Conservation (phyloP, 805 yeast species). For the Kuraishia floccosa region DNA sequence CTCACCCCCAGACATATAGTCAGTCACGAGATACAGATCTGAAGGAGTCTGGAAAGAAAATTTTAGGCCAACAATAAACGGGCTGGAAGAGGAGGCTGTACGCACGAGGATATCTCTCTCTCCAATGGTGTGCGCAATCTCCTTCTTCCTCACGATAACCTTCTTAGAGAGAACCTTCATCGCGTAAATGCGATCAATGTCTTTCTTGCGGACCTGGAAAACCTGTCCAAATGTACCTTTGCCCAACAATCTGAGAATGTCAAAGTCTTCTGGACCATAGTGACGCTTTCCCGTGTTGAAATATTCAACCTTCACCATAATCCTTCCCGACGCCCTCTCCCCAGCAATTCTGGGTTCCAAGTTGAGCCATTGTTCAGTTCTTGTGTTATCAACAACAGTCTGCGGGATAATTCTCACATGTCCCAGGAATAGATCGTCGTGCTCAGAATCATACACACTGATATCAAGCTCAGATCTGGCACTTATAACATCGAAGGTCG, state of each 20-base stretch:
- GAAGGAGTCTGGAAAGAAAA: slow-evolving; percentile 93
- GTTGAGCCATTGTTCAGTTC: slow-evolving; percentile 59
- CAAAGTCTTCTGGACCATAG: slow-evolving; percentile 92
- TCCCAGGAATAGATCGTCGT: slow-evolving; percentile 79
- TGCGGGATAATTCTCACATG: slow-evolving; percentile 67
- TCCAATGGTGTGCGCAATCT: slow-evolving; percentile 96
- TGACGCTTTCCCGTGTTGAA: slow-evolving; percentile 59
- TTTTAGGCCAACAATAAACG: slow-evolving; percentile 93
- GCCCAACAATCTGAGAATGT: slow-evolving; percentile 80
- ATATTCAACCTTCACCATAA: slow-evolving; percentile 67
- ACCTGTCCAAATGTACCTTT: slow-evolving; percentile 98
- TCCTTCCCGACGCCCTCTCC: slow-evolving; percentile 68
- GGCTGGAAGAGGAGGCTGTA: slow-evolving; percentile 78
- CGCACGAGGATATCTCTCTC: slow-evolving; percentile 91
- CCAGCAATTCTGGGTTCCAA: slow-evolving; percentile 66
- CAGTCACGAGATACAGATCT: slow-evolving; percentile 88
- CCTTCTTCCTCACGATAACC: slow-evolving; percentile 92
- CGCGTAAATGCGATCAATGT: slow-evolving; percentile 86
- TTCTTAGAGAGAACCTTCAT: slow-evolving; percentile 95
- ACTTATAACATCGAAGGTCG: slow-evolving; percentile 85
- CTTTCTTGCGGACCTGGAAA: slow-evolving; percentile 87
- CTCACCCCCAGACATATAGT: slow-evolving; percentile 98
- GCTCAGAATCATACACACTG: slow-evolving; percentile 80
- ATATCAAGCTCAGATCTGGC: slow-evolving; percentile 76
- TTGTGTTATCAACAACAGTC: slow-evolving; percentile 25